Percentiles rank a stretch among this genome's conserved stretches.
These are phyloP conservation scores for Ambrosia trifida DNA, from an alignment of 129 eudicot genomes.

Conservation along the genomic window DNA sequence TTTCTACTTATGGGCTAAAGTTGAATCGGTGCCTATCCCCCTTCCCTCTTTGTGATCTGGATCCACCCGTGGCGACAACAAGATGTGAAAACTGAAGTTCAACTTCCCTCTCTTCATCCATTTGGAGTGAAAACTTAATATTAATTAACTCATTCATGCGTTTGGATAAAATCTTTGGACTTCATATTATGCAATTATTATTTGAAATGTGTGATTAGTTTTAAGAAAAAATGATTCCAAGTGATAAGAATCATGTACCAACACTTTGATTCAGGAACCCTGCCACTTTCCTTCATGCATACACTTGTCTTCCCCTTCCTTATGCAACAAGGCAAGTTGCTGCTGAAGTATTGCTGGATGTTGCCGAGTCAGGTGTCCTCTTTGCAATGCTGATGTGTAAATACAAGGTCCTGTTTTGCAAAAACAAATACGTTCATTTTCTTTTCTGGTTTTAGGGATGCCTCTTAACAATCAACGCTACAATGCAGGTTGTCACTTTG, in stretches of 20 bases:
- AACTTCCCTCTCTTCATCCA: neutral
- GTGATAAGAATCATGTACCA: neutral
- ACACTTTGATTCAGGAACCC: constrained; percentile 71
- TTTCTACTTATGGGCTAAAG: neutral
- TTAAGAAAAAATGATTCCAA: neutral
- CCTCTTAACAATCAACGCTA: constrained; percentile 22
- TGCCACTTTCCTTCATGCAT: constrained; percentile 96
- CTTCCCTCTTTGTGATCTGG: constrained; percentile 1
- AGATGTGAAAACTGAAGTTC: neutral
- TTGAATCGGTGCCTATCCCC: neutral
- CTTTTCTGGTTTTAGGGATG: constrained; percentile 10
- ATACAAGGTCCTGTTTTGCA: constrained; percentile 61
- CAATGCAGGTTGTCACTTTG: constrained; percentile 88
- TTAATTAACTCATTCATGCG: neutral
- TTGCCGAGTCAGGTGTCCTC: constrained; percentile 94
- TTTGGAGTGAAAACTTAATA: neutral
- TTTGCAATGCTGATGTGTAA: constrained; percentile 93
- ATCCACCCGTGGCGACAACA: neutral
- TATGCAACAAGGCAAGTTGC: constrained; percentile 95
- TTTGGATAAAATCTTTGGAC: no score
- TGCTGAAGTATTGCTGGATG: constrained; percentile 88
- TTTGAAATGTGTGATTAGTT: no score
- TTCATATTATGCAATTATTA: no score
- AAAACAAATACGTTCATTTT: neutral
- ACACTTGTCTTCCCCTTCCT: constrained; percentile 92